Base-by-base conservation (phyloP, 352 stramenopile species). In the Globisporangium orthogonon region DNA sequence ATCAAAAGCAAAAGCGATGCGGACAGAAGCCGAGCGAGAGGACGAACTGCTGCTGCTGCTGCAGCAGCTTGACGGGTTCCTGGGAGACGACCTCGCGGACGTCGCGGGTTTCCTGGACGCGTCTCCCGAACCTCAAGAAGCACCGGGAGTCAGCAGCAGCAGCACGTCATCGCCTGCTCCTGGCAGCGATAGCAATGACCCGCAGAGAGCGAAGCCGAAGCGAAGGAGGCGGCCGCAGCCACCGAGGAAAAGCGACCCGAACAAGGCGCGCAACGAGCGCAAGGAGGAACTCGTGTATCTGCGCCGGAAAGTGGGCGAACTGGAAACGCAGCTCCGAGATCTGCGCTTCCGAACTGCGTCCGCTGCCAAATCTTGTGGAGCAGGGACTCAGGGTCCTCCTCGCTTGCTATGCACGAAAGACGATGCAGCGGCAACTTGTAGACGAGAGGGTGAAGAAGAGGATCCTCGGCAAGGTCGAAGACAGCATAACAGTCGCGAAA, bases 161-260 rank as follows among this genome's bases (percentile, higher is more conserved):
- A 45, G 11, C 15, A 23, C 1, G 23, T 23, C 23, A 23, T 23
- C 17, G 11, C 40, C 40, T 14, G 17, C 40, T 45, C 17, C 40
- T 13, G 9, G 40, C 31, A 9, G 9, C 31, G 31, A 37, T 9
- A 41, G 10, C 10, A 17, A 41, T 4, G 11, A 41, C 2, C 37
- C 4, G 37, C 37, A 17, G 37, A 15, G 2, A 41, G 37, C 5
- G 37, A 41, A 13, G 37, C 37, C 5, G 5, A 10, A 14, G 35
- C 35, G 37, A 3, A 13, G 2, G 37, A 41, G 37, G 37, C 37
- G 11, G 9, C 37, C n/a, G 11, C 41, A 78, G 63, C 73, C 65
- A 4, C 44, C 66, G 5, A 63, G 64, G 2, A 52, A 51, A 41
- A 60, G 73, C 50, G 74, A 63, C 45, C 50, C 51, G 33, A 63